Percentiles rank a stretch among this genome's conserved stretches.
Conservation (phyloP, 2,329 filamentous ascomycete genomes). For the Fusarium graminum region DNA sequence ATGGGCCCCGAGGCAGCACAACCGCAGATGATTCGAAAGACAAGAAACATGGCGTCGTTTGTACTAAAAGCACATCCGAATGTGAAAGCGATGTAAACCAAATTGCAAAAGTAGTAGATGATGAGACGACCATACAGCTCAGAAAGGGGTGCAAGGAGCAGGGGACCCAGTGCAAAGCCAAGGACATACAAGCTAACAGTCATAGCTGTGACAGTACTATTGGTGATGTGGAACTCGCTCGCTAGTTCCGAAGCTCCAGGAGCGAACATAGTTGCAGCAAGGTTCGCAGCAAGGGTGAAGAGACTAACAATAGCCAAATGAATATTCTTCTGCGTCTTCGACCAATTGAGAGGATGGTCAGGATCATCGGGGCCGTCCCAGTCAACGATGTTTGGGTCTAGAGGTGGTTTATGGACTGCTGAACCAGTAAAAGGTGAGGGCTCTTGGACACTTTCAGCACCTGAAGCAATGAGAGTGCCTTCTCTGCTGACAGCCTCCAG, state of each 20-base stretch:
- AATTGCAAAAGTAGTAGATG: constrained; percentile 30
- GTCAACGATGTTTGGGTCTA: constrained; percentile 62
- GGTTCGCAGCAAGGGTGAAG: constrained; percentile 54
- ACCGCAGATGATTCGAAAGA: constrained; percentile 33
- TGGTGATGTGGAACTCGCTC: constrained; percentile 30
- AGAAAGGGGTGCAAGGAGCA: constrained; percentile 38
- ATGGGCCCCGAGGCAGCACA: constrained; percentile 38
- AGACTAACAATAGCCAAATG: constrained; percentile 62
- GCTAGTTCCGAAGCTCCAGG: constrained; percentile 34
- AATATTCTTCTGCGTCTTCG: constrained; percentile 58
- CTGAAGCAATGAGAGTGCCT: too few species aligned
- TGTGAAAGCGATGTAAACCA: constrained; percentile 25
- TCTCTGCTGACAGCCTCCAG: not conserved
- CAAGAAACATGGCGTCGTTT: constrained; percentile 29
- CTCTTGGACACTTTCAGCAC: not conserved
- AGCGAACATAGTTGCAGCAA: constrained; percentile 45
- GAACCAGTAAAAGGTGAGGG: constrained; percentile 2
- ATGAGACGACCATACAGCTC: constrained; percentile 35
- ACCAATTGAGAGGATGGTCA: constrained; percentile 75
- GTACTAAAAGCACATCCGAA: constrained; percentile 34
- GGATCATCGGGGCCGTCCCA: constrained; percentile 69
- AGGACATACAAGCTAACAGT: constrained; percentile 32
- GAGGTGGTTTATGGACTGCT: not conserved
- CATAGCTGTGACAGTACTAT: constrained; percentile 21
- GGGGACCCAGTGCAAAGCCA: constrained; percentile 40